Evolutionary conservation across 441 rosid genomes (phyloP), one percentile per base, ranked within the genome.

Genomic region (Metrosideros polymorpha): DNA sequence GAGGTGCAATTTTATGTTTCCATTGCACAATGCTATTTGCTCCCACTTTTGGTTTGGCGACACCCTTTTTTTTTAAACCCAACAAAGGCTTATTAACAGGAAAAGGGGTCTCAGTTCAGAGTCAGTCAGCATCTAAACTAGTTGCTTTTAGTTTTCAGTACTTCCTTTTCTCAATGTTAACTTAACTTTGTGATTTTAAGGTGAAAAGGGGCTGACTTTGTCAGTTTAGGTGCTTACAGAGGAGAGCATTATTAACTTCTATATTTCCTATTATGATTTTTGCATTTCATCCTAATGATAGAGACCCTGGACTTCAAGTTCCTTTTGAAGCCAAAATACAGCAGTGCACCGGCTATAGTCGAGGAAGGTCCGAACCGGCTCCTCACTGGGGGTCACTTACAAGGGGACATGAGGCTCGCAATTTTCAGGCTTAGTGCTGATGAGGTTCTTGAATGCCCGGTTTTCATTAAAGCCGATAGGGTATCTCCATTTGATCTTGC

Each of bases 401-500:
- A 93, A 91, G 99, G 99, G 85, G 98, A 96, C 91, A 90, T 91
- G 25, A 94, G 98, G 90, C 87, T 91, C n/a, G 98, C 96, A 32
- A 90, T 94, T 6, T 98, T 98, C 87, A 91, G 85, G 92, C 89
- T 92, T 82, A 95, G 90, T 85, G 93, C 92, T 59, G 97, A 94
- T 55, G 99, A 94, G 88, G 91, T 93, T 86, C 93, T 96, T 86
- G 99, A 95, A 91, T 94, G 90, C 86, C 91, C 94, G 43, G 98
- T 95, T 85, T 93, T 92, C 86, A 92, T 98, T 86, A 94, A 95
- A 86, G 97, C 98, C 5, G 98, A 98, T 59, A 90, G 95, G 92
- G 96, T 98, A 86, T 98, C 99, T 12, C 99, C 99, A 25, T 94
- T 98, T 90, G 99, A 98, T 90, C 98, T 98, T 84, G 99, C 99